Base-by-base conservation (phyloP, 2,329 filamentous ascomycete genomes). In the Stromatinia cepivora region DNA sequence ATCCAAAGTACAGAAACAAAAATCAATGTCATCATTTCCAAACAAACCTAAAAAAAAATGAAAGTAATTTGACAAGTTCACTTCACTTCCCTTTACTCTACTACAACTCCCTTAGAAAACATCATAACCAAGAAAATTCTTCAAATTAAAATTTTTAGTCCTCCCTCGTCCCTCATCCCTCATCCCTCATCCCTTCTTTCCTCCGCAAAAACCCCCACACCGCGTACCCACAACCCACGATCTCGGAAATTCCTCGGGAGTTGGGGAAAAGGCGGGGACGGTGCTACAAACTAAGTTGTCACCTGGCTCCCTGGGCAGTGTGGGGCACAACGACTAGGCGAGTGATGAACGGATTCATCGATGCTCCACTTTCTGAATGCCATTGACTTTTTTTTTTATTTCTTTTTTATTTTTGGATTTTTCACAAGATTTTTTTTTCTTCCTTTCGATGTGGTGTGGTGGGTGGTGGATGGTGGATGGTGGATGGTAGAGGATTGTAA, bases 211-310 rank as follows among this genome's bases (percentile, higher is more conserved):
- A 48, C 17, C 42, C 57, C 58, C 58, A 62, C 28, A 62, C 58
- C 58, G 20, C 42, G 28, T 9, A 56, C 53, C 53, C 53, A 34
- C 9, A 13, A 39, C 20, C 34, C 45, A 62, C 4, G 4, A 9
- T 50, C 39, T 42, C 59, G 59, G 59, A 50, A 6, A 25, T 36
- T 62, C 59, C 3, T 62, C 59, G 59, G 59, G 15, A 25, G 11
- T 15, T 62, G 59, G 59, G 58, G 59, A 62, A 62, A 62, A 50
- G 28, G 59, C 45, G 59, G 45, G 56, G 59, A 20, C 53, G 20
- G 17, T 56, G 31, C 28, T 7, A 39, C 39, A 0, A 39, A 39
- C 39, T 11, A 42, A 42, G 15, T 13, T 42, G 39, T 42, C 39
- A 42, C 11, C 39, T 42, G 39, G 39, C 39, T 42, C 3, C 36